Evolutionary conservation across 1,284 basidiomycete species (phyloP).

Genomic region (Cutaneotrichosporon spelunceum): DNA sequence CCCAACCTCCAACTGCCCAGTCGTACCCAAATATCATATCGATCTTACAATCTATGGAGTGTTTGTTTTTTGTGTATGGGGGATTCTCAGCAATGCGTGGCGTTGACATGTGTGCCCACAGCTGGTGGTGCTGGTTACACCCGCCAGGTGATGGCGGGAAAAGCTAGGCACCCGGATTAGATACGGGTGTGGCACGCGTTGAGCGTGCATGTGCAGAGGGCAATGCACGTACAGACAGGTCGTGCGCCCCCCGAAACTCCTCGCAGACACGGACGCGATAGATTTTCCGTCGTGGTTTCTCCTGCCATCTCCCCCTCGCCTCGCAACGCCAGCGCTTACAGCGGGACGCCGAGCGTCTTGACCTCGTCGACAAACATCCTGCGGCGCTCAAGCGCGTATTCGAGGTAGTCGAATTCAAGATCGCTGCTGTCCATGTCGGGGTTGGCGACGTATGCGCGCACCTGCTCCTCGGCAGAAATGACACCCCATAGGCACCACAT

Average conservation of each 20-base stretch:
- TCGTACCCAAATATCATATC: neutral
- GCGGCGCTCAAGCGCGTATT: slow-evolving; percentile 49
- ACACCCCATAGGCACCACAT: slow-evolving; percentile 92
- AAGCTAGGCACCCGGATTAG: neutral
- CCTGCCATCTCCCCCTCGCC: neutral
- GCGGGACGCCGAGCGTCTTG: slow-evolving; percentile 35
- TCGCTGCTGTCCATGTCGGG: slow-evolving; percentile 12
- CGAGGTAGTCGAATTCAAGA: slow-evolving; percentile 51
- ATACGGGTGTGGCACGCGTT: neutral
- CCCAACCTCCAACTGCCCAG: no score
- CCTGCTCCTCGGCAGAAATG: slow-evolving; percentile 77
- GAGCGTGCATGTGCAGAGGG: neutral
- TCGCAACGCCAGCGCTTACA: neutral
- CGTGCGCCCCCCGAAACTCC: neutral
- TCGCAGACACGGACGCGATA: neutral
- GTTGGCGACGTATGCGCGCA: slow-evolving; percentile 58
- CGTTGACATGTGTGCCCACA: neutral
- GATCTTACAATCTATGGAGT: neutral
- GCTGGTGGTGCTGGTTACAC: neutral
- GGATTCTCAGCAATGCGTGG: neutral
- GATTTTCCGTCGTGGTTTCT: neutral
- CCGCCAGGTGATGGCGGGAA: neutral
- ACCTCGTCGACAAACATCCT: slow-evolving; percentile 50
- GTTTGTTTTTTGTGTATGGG: neutral
- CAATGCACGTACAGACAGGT: neutral